Evolutionary conservation across 768 basidiomycete species (phyloP).

Genomic region (Termitomyces sp.): DNA sequence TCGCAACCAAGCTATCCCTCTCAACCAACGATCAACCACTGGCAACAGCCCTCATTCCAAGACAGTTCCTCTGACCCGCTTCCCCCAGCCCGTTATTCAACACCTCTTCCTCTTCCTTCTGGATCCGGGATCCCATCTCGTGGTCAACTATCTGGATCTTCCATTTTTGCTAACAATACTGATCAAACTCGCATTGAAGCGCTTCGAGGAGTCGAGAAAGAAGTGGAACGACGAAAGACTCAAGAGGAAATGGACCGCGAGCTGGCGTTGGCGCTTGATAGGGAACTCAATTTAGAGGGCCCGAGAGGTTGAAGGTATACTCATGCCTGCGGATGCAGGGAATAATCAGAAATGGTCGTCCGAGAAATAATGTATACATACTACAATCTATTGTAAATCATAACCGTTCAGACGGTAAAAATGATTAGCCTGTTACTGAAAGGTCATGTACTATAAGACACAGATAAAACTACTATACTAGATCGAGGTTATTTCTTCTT

Average conservation of each 20-base stretch:
- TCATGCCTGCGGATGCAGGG: not conserved
- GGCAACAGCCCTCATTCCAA: constrained; percentile 3
- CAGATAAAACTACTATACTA: not conserved
- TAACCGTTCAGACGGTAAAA: not conserved
- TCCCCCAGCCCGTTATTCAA: constrained; percentile 41
- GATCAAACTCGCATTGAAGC: constrained; percentile 28
- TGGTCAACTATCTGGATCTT: constrained; percentile 18
- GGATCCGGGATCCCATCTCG: constrained; percentile 15
- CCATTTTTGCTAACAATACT: constrained; percentile 22
- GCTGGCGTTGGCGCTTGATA: constrained; percentile 39
- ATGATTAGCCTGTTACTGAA: not conserved
- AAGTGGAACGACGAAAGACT: constrained; percentile 25
- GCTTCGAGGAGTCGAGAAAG: constrained; percentile 32
- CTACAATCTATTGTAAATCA: not conserved
- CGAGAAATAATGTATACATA: not conserved
- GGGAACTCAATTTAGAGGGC: not conserved
- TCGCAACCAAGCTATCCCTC: not conserved
- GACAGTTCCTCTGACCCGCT: constrained; percentile 35
- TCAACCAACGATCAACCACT: constrained; percentile 8
- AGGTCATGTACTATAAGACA: not conserved
- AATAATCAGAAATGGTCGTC: not conserved
- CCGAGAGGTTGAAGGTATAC: not conserved
- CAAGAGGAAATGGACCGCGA: constrained; percentile 42
- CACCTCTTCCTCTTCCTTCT: constrained; percentile 51
- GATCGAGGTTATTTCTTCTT: not conserved